Conservation (phyloP, 2,329 filamentous ascomycete genomes). For the Verticillium longisporum region DNA sequence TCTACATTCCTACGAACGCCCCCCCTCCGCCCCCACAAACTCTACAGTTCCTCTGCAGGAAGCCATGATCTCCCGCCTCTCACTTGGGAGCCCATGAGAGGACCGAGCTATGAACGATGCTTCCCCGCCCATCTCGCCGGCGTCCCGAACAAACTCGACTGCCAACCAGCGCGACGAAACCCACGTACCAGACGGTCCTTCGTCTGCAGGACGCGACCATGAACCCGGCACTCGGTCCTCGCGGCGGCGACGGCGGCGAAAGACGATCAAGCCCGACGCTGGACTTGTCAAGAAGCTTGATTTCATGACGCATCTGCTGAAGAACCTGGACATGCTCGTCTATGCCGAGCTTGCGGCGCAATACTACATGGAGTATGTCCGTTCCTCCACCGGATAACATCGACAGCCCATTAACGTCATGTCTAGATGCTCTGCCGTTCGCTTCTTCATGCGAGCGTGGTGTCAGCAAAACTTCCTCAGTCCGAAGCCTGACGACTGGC, state of each 20-base stretch:
- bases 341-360: constrained; percentile 58
- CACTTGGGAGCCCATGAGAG: constrained; percentile 15
- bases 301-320: constrained; percentile 54
- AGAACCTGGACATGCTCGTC: constrained; percentile 55
- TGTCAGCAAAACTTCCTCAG: constrained; percentile 59
- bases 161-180: constrained; percentile 11
- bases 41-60: neutral
- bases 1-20: neutral
- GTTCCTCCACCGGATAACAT: neutral
- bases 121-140: constrained; percentile 32
- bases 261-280: constrained; percentile 29
- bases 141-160: constrained; percentile 18
- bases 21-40: neutral
- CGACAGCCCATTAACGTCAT: constrained; percentile 9
- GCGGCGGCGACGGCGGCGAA: constrained; percentile 24
- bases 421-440: constrained; percentile 56
- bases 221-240: constrained; percentile 6
- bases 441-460: constrained; percentile 50
- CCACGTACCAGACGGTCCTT: constrained; percentile 1
- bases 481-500: constrained; percentile 51
- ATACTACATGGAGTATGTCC: constrained; percentile 65
- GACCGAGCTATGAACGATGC: constrained; percentile 45
- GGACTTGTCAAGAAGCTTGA: constrained; percentile 50
- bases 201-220: neutral
- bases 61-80: neutral